These are phyloP conservation scores for Chlorella vulgaris DNA, from an alignment of 139 green algal genomes.

Conservation along the genomic window DNA sequence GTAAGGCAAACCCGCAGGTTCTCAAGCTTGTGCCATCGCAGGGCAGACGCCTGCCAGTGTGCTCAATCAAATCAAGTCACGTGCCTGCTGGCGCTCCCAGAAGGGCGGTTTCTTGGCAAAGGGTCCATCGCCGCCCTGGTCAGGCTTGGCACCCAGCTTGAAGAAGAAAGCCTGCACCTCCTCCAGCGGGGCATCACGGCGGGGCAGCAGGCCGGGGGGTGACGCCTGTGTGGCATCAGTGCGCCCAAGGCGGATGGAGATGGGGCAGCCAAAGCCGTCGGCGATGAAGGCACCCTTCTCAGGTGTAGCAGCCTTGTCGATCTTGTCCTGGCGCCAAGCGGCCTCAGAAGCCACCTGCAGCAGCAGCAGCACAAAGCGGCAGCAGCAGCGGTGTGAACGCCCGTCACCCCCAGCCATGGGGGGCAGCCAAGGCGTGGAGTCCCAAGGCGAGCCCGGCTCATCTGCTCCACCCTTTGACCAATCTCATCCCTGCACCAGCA, in stretches of 20 bases:
- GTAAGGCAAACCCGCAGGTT: too few species aligned
- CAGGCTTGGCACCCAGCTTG: conserved; percentile 44
- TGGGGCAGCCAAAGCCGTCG: neutral
- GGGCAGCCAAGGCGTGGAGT: too few species aligned
- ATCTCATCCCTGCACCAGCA: too few species aligned
- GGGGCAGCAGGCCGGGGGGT: conserved; percentile 43
- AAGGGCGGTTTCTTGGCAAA: conserved; percentile 75
- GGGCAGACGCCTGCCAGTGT: too few species aligned
- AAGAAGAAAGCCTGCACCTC: conserved; percentile 54
- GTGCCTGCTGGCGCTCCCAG: conserved; percentile 35
- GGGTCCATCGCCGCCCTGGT: conserved; percentile 33
- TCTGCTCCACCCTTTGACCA: neutral
- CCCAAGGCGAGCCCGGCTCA: neutral
- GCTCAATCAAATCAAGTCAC: neutral
- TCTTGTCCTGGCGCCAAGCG: conserved; percentile 30
- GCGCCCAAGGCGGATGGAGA: conserved; percentile 55
- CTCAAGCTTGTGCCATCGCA: too few species aligned
- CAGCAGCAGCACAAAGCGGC: neutral
- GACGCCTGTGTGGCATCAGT: conserved; percentile 54
- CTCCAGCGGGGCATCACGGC: conserved; percentile 40
- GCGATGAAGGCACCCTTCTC: conserved; percentile 7
- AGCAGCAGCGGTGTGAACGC: neutral
- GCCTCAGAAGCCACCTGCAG: neutral
- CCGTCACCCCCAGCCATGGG: too few species aligned
- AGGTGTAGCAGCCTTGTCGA: neutral